Evolutionary conservation across 805 yeast genomes (phyloP).

Genomic region (Metschnikowia corniflorae): DNA sequence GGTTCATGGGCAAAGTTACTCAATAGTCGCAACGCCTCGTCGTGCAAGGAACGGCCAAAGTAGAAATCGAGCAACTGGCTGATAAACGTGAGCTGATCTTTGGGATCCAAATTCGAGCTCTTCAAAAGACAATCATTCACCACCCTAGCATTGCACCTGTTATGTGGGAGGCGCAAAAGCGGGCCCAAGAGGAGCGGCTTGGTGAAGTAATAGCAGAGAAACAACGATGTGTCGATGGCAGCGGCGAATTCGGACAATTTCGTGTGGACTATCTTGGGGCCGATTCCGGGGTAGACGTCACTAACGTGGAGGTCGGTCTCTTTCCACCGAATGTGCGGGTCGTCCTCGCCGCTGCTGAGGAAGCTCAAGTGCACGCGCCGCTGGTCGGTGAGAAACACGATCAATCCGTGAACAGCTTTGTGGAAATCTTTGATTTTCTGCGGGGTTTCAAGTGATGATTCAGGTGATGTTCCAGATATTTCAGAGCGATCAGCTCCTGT

Average conservation of each 20-base stretch:
- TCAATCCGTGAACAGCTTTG: conserved; percentile 39
- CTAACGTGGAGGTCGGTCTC: conserved; percentile 40
- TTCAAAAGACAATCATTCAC: conserved; percentile 54
- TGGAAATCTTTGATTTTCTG: conserved; percentile 25
- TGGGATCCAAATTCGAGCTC: conserved; percentile 25
- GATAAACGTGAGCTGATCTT: conserved; percentile 37
- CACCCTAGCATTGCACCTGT: conserved; percentile 62
- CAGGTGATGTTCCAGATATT: not conserved
- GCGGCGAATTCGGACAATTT: conserved; percentile 32
- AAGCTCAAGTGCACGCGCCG: conserved; percentile 46
- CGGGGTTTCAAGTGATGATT: not conserved
- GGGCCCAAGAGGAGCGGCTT: conserved; percentile 79
- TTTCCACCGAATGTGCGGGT: conserved; percentile 39
- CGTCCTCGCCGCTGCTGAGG: conserved; percentile 23
- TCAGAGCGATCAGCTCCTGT: too few species aligned
- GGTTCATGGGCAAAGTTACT: conserved; percentile 24
- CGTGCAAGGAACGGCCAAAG: conserved; percentile 57
- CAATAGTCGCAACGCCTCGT: conserved; percentile 63
- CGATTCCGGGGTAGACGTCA: conserved; percentile 38
- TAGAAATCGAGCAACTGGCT: conserved; percentile 78
- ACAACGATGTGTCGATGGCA: conserved; percentile 73
- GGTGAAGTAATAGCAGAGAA: conserved; percentile 66
- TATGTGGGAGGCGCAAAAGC: conserved; percentile 65
- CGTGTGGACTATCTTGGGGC: conserved; percentile 19
- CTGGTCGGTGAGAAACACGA: conserved; percentile 50